Percentiles rank a stretch among this genome's conserved stretches.
phyloP scores from a whole-genome alignment of 345 rosid species.

The Hirschfeldia incana region DNA sequence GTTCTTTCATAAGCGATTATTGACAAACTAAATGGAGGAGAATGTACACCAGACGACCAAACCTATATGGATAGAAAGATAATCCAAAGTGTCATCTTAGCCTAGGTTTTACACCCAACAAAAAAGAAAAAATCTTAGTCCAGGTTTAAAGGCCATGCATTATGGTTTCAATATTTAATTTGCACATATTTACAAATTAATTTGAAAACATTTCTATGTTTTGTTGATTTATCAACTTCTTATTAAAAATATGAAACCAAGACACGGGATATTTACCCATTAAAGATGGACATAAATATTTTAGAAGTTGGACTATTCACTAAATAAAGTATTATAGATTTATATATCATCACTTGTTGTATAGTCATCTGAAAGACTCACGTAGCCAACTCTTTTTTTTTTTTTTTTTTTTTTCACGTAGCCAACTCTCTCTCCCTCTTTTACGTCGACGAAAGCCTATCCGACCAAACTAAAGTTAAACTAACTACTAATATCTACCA shows the following conservation, averaged over 20 bases:
- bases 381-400: background rate
- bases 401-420: no score
- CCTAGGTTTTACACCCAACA: background rate
- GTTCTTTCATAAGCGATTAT: background rate
- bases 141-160: background rate
- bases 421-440: background rate
- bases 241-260: background rate
- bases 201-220: background rate
- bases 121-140: background rate
- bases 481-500: background rate
- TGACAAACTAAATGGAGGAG: background rate
- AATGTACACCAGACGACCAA: background rate
- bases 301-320: background rate
- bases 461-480: background rate
- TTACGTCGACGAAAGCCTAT: constrained; percentile 8
- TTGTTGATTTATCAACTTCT: background rate
- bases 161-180: background rate
- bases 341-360: background rate
- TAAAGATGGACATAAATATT: background rate
- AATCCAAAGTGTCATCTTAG: background rate
- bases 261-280: background rate
- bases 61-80: background rate
- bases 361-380: background rate
- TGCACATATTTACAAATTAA: background rate
- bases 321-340: background rate